Evolutionary conservation across 2,329 filamentous ascomycete species (phyloP).

Genomic region (Pseudogymnoascus sp.): DNA sequence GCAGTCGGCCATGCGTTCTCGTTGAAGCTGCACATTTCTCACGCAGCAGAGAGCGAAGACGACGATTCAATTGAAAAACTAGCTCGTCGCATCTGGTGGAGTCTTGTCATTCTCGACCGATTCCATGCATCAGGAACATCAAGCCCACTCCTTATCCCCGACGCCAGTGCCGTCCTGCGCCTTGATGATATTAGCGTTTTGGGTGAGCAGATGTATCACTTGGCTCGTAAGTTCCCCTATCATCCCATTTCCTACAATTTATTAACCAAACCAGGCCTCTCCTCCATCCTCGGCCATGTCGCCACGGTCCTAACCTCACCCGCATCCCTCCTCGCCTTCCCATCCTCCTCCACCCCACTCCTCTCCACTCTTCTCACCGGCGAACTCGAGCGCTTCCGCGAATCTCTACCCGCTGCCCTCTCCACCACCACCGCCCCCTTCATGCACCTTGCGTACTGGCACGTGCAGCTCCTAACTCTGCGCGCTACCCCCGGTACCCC

Average conservation of each 20-base stretch:
- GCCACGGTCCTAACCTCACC: conserved; percentile 38
- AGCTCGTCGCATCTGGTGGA: conserved; percentile 61
- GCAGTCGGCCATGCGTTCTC: conserved; percentile 59
- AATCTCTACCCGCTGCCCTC: conserved; percentile 45
- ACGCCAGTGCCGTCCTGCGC: conserved; percentile 51
- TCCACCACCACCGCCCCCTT: conserved; percentile 47
- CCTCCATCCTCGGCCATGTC: conserved; percentile 49
- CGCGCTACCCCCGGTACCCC: conserved; percentile 49
- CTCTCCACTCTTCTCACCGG: conserved; percentile 44
- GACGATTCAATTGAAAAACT: conserved; percentile 54
- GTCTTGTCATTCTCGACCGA: conserved; percentile 60
- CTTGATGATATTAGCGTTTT: conserved; percentile 52
- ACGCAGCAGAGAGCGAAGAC: conserved; percentile 40
- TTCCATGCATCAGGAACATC: conserved; percentile 65
- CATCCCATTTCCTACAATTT: background rate
- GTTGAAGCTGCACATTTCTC: conserved; percentile 50
- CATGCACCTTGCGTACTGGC: conserved; percentile 62
- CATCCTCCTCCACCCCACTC: conserved; percentile 34
- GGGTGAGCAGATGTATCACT: conserved; percentile 55
- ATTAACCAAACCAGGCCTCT: conserved; percentile 38
- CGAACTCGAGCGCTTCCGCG: conserved; percentile 58
- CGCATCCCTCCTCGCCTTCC: conserved; percentile 32
- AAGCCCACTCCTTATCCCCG: conserved; percentile 53
- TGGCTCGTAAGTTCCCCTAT: conserved; percentile 48
- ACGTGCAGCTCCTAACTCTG: conserved; percentile 56